A percentile compares a stretch with the other conserved stretches of the same genome.
Conservation (phyloP, 768 basidiomycete species). For the Scleroderma bovista region DNA sequence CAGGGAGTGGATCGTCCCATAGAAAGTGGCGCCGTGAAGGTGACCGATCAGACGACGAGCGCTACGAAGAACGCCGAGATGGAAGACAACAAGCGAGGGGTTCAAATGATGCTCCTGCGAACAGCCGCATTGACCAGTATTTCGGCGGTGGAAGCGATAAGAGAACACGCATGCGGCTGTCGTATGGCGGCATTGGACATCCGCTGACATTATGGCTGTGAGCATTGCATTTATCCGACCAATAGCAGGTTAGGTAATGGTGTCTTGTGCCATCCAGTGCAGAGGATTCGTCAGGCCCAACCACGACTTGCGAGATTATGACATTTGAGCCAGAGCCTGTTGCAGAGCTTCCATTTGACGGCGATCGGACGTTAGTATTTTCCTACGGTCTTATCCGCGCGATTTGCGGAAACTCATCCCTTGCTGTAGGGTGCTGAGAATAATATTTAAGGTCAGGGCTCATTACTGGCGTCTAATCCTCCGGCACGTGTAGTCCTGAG, state of each 20-base stretch:
- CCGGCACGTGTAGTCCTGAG: background rate
- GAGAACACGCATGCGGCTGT: slow-evolving; percentile 81
- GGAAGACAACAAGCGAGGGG: slow-evolving; percentile 33
- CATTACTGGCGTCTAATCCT: background rate
- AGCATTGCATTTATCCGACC: slow-evolving; percentile 23
- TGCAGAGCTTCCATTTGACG: slow-evolving; percentile 75
- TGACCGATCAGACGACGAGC: slow-evolving; percentile 42
- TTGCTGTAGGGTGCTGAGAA: slow-evolving; percentile 56
- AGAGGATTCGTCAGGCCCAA: slow-evolving; percentile 76
- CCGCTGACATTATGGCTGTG: slow-evolving; percentile 78
- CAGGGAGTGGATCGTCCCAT: slow-evolving; percentile 30
- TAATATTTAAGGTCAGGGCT: slow-evolving; percentile 71
- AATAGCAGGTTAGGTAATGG: background rate
- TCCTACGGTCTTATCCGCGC: background rate
- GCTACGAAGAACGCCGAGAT: slow-evolving; percentile 29
- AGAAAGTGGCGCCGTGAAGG: slow-evolving; percentile 46
- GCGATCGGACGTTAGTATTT: slow-evolving; percentile 47
- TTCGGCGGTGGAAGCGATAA: slow-evolving; percentile 50
- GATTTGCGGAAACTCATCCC: background rate
- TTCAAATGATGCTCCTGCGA: slow-evolving; percentile 1
- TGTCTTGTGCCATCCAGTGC: slow-evolving; percentile 39
- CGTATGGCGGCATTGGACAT: slow-evolving; percentile 71
- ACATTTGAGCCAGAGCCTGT: slow-evolving; percentile 82
- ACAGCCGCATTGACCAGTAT: slow-evolving; percentile 49
- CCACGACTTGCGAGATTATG: slow-evolving; percentile 80